A percentile compares a stretch with the other conserved stretches of the same genome.
Conservation (phyloP, 2,329 filamentous ascomycete species). For the Dryadomyces quercivorus region DNA sequence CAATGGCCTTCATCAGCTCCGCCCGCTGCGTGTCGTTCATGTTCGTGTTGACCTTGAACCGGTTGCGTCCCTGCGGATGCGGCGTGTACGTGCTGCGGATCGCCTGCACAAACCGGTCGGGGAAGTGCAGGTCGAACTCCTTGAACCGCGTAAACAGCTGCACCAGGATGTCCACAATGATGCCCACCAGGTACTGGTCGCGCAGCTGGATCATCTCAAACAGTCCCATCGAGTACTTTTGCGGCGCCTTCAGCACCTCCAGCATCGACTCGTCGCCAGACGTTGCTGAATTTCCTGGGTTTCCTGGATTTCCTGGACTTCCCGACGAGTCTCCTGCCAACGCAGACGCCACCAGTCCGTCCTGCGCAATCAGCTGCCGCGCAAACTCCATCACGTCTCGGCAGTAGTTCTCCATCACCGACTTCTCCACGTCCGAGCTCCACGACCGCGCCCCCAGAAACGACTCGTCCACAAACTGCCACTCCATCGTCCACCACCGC, state of each 20-base stretch:
- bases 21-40: conserved; percentile 73
- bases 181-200: conserved; percentile 73
- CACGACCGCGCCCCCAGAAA: conserved; percentile 76
- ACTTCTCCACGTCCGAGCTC: conserved; percentile 59
- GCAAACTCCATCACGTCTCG: conserved; percentile 92
- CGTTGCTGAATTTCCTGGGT: too few relatives aligned
- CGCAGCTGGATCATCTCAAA: conserved; percentile 83
- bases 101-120: conserved; percentile 31
- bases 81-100: conserved; percentile 58
- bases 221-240: conserved; percentile 52
- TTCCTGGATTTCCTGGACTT: too few relatives aligned
- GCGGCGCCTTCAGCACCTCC: conserved; percentile 50
- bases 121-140: conserved; percentile 62
- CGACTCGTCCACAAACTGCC: conserved; percentile 68
- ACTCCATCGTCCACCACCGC: conserved; percentile 74
- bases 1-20: conserved; percentile 56
- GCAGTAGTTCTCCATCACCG: conserved; percentile 81
- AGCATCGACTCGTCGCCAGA: conserved; percentile 18
- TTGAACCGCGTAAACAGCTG: conserved; percentile 76
- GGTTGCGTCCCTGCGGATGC: conserved; percentile 38
- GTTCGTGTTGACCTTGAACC: conserved; percentile 60
- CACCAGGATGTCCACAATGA: conserved; percentile 68
- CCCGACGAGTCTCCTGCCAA: conserved; percentile 22
- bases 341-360: conserved; percentile 68
- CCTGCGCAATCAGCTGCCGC: conserved; percentile 72